phyloP scores from a whole-genome alignment of 2,329 filamentous ascomycete genomes.

The Clonostachys solani region DNA sequence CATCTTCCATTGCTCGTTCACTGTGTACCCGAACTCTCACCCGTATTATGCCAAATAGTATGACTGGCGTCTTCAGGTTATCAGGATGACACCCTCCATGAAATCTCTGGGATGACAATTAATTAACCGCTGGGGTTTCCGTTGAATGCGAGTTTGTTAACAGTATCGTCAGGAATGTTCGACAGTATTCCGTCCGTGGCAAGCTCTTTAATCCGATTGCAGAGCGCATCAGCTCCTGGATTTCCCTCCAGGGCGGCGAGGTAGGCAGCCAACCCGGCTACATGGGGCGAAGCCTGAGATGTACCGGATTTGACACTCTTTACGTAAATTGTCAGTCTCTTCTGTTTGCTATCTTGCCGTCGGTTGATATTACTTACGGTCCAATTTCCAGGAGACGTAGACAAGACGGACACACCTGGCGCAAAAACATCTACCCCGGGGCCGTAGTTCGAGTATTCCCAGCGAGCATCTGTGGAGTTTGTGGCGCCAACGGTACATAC shows the following conservation, averaged over 20 bases:
- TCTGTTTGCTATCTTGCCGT: too few relatives aligned
- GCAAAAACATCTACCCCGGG: slow-evolving; percentile 47
- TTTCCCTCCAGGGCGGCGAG: slow-evolving; percentile 50
- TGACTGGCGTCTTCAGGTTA: too few relatives aligned
- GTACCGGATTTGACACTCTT: slow-evolving; percentile 1
- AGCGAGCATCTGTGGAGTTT: slow-evolving; percentile 41
- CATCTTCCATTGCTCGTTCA: too few relatives aligned
- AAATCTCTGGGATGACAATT: too few relatives aligned
- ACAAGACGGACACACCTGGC: slow-evolving; percentile 48
- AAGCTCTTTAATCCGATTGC: slow-evolving; percentile 62
- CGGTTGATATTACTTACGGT: slow-evolving; percentile 13
- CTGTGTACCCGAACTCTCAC: too few relatives aligned
- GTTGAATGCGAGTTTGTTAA: slow-evolving; percentile 28
- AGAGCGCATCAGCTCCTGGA: slow-evolving; percentile 40
- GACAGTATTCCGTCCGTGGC: slow-evolving; percentile 26
- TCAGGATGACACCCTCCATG: too few relatives aligned
- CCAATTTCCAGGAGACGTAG: slow-evolving; percentile 35
- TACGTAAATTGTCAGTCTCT: background rate
- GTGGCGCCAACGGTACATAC: slow-evolving; percentile 59
- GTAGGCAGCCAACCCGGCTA: slow-evolving; percentile 65
- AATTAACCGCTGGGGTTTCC: slow-evolving; percentile 2
- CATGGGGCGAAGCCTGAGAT: slow-evolving; percentile 53
- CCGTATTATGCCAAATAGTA: too few relatives aligned
- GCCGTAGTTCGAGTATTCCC: slow-evolving; percentile 57
- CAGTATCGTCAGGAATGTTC: slow-evolving; percentile 20